A percentile compares a stretch with the other conserved stretches of the same genome.
These are phyloP conservation scores for Schrenkiella parvula DNA, from an alignment of 345 rosid genomes.

Conservation along the genomic window DNA sequence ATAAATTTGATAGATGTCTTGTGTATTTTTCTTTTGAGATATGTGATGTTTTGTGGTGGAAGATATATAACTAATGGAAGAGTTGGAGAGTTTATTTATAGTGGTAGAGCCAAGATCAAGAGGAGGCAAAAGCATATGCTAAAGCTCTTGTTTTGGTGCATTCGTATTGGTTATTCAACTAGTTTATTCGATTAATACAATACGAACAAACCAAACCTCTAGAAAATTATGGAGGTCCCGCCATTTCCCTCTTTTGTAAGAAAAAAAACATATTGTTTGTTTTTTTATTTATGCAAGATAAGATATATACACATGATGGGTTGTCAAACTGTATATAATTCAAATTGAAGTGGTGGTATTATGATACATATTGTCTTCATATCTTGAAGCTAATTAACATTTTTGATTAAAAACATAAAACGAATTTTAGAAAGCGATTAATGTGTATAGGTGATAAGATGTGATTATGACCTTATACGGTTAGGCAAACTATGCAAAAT, in stretches of 20 bases:
- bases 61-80: conserved; percentile 16
- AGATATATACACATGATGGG: conserved; percentile 15
- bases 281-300: conserved; percentile 17
- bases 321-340: conserved; percentile 8
- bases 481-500: conserved; percentile 3
- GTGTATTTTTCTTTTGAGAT: not conserved
- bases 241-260: conserved; percentile 29
- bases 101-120: conserved; percentile 22
- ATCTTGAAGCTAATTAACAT: not conserved
- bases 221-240: conserved; percentile 37
- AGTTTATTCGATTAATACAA: conserved; percentile 27
- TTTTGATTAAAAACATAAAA: not conserved
- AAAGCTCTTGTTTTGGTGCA: conserved; percentile 5
- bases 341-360: not conserved
- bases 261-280: not conserved
- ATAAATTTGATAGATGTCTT: not conserved
- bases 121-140: conserved; percentile 21
- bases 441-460: not conserved
- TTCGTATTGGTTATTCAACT: conserved; percentile 25
- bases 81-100: conserved; percentile 27
- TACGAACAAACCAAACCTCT: conserved; percentile 36
- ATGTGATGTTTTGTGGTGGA: conserved; percentile 16
- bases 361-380: not conserved
- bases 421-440: not conserved
- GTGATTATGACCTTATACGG: conserved; percentile 3